These are phyloP conservation scores for Pseudogymnoascus pannorum DNA, from an alignment of 2,329 filamentous ascomycete genomes.

Conservation along the genomic window DNA sequence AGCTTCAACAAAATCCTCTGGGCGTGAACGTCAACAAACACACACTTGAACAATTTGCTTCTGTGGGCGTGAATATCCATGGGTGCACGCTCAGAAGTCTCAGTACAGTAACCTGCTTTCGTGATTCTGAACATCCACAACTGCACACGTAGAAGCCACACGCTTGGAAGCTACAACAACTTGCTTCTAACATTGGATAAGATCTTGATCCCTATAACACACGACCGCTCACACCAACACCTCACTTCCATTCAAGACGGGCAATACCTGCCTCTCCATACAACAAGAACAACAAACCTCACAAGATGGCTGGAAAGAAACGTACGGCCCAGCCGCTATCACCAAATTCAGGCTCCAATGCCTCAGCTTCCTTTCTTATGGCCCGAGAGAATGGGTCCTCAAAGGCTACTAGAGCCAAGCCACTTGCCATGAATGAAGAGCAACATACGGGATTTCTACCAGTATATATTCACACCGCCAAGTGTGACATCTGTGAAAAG, in stretches of 20 bases:
- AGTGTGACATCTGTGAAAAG: conserved; percentile 7
- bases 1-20: not conserved
- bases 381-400: not conserved
- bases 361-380: not conserved
- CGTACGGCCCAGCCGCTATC: not conserved
- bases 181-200: not conserved
- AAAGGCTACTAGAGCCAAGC: not conserved
- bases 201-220: not conserved
- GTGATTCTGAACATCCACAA: not conserved
- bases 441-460: not conserved
- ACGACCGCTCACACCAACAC: not conserved
- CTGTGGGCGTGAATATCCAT: not conserved
- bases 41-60: not conserved
- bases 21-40: not conserved
- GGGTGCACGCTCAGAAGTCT: not conserved
- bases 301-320: not conserved
- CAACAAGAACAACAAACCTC: not conserved
- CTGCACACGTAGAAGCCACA: not conserved
- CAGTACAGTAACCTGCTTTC: not conserved
- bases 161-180: not conserved
- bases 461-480: conserved; percentile 9
- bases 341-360: not conserved
- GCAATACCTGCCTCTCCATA: not conserved
- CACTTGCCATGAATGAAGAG: not conserved
- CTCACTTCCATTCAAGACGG: not conserved